A percentile compares a stretch with the other conserved stretches of the same genome.
Conservation (phyloP, 2,329 filamentous ascomycete species). For the Cladobotryum protrusum region DNA sequence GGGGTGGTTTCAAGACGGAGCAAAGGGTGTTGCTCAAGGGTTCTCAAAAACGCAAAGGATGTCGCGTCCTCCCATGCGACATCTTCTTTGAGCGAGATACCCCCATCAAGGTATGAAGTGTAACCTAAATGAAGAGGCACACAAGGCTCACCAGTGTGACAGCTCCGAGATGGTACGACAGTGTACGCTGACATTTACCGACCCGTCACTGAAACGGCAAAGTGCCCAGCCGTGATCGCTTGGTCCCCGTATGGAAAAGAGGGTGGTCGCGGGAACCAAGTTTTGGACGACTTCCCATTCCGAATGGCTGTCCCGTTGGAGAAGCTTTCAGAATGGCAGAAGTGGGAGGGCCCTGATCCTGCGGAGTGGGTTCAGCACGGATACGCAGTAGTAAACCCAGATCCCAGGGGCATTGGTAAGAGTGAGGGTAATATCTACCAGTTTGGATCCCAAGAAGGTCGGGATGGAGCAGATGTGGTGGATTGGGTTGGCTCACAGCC, state of each 20-base stretch:
- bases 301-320: conserved; percentile 29
- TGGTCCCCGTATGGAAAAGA: conserved; percentile 43
- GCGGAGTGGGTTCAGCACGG: conserved; percentile 23
- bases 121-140: too few relatives aligned
- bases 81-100: too few relatives aligned
- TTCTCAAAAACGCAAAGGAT: too few relatives aligned
- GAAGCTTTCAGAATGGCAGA: conserved; percentile 19
- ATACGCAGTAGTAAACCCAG: conserved; percentile 25
- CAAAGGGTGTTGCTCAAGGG: too few relatives aligned
- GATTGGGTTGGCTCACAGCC: conserved; percentile 17
- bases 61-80: too few relatives aligned
- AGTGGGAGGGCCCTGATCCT: conserved; percentile 26
- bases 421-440: conserved; percentile 21
- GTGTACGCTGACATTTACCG: conserved; percentile 41
- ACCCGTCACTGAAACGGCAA: conserved; percentile 24
- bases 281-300: conserved; percentile 30
- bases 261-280: conserved; percentile 31
- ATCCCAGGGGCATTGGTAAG: conserved; percentile 22
- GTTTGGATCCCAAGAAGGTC: conserved; percentile 18
- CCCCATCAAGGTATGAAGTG: too few relatives aligned
- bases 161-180: conserved; percentile 26
- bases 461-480: conserved; percentile 20
- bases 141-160: too few relatives aligned
- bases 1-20: too few relatives aligned
- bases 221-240: conserved; percentile 36